These are phyloP conservation scores for Venturia nashicola DNA, from an alignment of 2,329 filamentous ascomycete species.

Conservation along the genomic window DNA sequence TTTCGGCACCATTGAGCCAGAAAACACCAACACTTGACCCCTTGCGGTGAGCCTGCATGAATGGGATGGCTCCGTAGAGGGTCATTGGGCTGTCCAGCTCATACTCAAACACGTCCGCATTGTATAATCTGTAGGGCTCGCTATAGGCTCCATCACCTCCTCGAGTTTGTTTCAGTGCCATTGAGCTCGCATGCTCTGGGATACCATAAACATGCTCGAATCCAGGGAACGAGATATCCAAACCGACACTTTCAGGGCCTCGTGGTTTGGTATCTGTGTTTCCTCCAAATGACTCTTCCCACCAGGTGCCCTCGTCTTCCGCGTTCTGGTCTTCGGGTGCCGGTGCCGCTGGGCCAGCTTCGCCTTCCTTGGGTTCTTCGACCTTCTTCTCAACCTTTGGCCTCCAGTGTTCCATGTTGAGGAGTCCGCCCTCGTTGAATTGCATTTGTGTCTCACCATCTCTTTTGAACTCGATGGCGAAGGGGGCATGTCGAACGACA, in stretches of 20 bases:
- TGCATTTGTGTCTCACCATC: slow-evolving; percentile 73
- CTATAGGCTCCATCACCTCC: slow-evolving; percentile 75
- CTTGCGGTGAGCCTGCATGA: slow-evolving; percentile 95
- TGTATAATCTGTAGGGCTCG: slow-evolving; percentile 91
- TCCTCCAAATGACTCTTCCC: slow-evolving; percentile 92
- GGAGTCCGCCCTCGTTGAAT: slow-evolving; percentile 75
- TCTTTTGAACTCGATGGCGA: slow-evolving; percentile 74
- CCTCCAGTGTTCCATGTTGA: slow-evolving; percentile 95
- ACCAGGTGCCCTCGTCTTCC: slow-evolving; percentile 79
- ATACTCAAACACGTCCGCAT: slow-evolving; percentile 96
- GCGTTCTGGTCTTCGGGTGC: slow-evolving; percentile 29
- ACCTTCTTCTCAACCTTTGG: slow-evolving; percentile 50
- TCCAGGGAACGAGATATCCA: slow-evolving; percentile 85
- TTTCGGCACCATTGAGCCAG: slow-evolving; percentile 95
- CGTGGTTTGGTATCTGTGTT: slow-evolving; percentile 93
- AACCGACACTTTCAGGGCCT: slow-evolving; percentile 79
- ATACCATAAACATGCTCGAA: slow-evolving; percentile 92
- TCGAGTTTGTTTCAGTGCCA: slow-evolving; percentile 82
- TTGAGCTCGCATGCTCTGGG: slow-evolving; percentile 77
- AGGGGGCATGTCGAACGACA: slow-evolving; percentile 70
- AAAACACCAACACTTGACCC: slow-evolving; percentile 91
- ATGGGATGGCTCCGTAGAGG: slow-evolving; percentile 89
- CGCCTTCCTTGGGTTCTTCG: slow-evolving; percentile 36
- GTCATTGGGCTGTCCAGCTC: slow-evolving; percentile 97
- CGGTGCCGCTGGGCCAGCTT: slow-evolving; percentile 34